phyloP scores from a whole-genome alignment of 2,329 filamentous ascomycete genomes.

The Peltaster fructicola region DNA sequence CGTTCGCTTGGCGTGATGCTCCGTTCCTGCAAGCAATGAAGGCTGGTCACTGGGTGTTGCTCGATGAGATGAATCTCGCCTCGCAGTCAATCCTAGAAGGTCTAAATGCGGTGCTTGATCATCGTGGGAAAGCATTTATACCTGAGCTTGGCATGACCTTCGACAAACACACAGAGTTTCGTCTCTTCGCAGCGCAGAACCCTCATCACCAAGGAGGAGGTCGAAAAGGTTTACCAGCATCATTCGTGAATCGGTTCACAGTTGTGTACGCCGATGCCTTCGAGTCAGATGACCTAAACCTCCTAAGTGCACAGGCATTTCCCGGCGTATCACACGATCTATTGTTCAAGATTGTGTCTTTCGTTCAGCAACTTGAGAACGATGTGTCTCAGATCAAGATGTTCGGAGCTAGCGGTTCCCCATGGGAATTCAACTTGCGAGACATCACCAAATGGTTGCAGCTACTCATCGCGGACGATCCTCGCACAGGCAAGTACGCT shows the following conservation, averaged over 20 bases:
- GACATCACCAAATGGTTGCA: constrained; percentile 80
- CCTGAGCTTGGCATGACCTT: constrained; percentile 92
- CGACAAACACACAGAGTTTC: constrained; percentile 71
- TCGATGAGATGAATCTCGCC: constrained; percentile 97
- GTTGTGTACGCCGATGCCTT: constrained; percentile 95
- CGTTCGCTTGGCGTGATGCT: constrained; percentile 89
- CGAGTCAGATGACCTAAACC: constrained; percentile 57
- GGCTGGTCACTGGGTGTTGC: constrained; percentile 82
- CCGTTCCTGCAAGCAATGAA: constrained; percentile 96
- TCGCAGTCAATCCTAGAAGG: constrained; percentile 94
- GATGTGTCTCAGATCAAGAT: constrained; percentile 41
- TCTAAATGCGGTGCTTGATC: constrained; percentile 88
- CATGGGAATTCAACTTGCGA: constrained; percentile 92
- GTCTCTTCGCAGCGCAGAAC: constrained; percentile 94
- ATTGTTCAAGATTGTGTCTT: constrained; percentile 52
- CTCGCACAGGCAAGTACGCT: constrained; percentile 43
- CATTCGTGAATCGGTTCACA: constrained; percentile 95
- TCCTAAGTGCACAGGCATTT: constrained; percentile 68
- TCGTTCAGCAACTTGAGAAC: constrained; percentile 64
- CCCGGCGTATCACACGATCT: constrained; percentile 41
- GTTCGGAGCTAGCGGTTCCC: constrained; percentile 45
- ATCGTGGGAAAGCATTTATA: constrained; percentile 87
- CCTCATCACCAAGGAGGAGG: constrained; percentile 94
- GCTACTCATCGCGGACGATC: constrained; percentile 42
- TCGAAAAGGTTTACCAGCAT: constrained; percentile 81